Evolutionary conservation across 352 stramenopile species (phyloP), one percentile per base, ranked within the genome.

Genomic region (Pilasporangium apinafurcum): DNA sequence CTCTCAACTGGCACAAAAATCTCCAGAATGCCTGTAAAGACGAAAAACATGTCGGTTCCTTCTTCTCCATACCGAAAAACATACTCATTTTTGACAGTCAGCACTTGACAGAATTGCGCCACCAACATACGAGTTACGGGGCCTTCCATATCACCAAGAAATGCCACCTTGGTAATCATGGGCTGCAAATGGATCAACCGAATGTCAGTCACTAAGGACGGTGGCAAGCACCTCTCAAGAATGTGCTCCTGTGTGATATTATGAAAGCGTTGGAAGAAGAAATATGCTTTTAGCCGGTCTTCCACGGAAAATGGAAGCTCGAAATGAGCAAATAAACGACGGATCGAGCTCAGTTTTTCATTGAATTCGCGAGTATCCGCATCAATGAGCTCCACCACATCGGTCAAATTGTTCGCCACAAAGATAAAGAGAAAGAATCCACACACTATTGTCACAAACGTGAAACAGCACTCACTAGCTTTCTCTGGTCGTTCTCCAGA

Each of bases 31-130:
- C 69, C 69, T 4, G 68, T 67, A 29, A 78, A 83, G 1, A 83
- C 59, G 35, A 83, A 80, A 26, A 53, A 83, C 69, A 83, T 83
- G n/a, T 83, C 69, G 24, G 51, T 65, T 1, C 66, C 69, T 17
- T 78, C 58, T 8, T 83, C 69, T 4, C 64, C 57, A 16, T 59
- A 67, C 9, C 54, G 53, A 30, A 60, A 80, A 2, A 76, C 56
- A 22, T 65, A 73, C 34, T 78, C 48, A 13, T 76, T 55, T 1
- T 59, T 44, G 1, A 74, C 47, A 3, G 78, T 47, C 5, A 83
- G 48, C 8, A 63, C 46, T 36, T 83, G 69, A 6, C 44, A 60
- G 35, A 83, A 74, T 17, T 74, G 65, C 0, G 62, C 64, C 8
- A 83, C 69, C 13, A 83, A 54, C 58, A 79, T 65, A 8, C 67